phyloP scores from a whole-genome alignment of 2,329 filamentous ascomycete species.

The Alternaria sp. region DNA sequence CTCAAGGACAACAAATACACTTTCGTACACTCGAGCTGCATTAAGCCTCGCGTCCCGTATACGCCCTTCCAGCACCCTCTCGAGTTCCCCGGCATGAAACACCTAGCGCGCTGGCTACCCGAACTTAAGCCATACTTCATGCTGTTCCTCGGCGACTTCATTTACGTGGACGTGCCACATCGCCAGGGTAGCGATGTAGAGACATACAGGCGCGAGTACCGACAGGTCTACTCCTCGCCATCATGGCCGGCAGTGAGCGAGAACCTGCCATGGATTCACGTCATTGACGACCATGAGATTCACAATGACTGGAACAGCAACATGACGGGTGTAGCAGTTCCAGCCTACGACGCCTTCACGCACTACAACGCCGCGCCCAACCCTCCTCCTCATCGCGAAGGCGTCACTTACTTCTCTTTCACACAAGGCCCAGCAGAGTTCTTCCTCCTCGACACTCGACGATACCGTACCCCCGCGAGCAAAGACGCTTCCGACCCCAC shows the following conservation, averaged over 20 bases:
- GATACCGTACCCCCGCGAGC: conserved; percentile 76
- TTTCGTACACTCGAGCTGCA: conserved; percentile 91
- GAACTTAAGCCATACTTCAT: conserved; percentile 75
- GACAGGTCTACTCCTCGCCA: conserved; percentile 92
- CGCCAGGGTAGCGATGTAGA: conserved; percentile 74
- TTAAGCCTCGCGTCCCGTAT: conserved; percentile 91
- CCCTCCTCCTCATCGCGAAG: conserved; percentile 70
- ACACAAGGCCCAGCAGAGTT: conserved; percentile 89
- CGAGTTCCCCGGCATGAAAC: conserved; percentile 77
- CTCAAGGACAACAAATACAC: conserved; percentile 75
- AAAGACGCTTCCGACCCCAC: conserved; percentile 65
- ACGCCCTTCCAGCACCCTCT: conserved; percentile 82
- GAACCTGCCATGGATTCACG: conserved; percentile 95
- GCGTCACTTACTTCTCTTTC: conserved; percentile 87
- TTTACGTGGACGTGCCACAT: conserved; percentile 87
- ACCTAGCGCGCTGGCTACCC: conserved; percentile 76
- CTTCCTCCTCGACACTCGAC: conserved; percentile 92
- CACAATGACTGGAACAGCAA: conserved; percentile 90
- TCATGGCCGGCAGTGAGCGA: conserved; percentile 80
- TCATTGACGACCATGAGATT: conserved; percentile 96
- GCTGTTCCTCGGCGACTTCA: conserved; percentile 81
- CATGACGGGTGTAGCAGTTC: conserved; percentile 77
- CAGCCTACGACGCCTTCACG: conserved; percentile 82
- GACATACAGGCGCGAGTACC: conserved; percentile 89
- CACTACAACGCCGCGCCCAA: conserved; percentile 87